These are phyloP conservation scores for Lotus japonicus DNA, from an alignment of 306 rosid genomes.

Conservation along the genomic window DNA sequence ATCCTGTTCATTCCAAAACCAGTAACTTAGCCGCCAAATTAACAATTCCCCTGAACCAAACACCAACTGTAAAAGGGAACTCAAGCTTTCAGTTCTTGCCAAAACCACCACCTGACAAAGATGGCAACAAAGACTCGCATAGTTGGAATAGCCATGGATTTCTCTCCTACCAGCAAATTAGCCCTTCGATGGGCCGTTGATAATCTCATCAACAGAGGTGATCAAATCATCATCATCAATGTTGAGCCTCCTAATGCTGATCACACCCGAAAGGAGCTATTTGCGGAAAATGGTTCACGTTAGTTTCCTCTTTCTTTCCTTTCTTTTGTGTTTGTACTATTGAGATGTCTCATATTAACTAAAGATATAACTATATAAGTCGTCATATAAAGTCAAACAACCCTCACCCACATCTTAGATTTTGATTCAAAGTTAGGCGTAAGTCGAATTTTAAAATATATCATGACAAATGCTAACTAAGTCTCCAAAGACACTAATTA, in stretches of 20 bases:
- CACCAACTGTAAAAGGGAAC: background rate
- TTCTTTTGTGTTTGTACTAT: too few relatives aligned
- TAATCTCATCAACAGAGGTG: constrained; percentile 45
- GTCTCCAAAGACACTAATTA: too few relatives aligned
- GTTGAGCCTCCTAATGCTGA: constrained; percentile 54
- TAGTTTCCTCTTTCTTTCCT: background rate
- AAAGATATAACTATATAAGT: too few relatives aligned
- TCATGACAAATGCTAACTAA: too few relatives aligned
- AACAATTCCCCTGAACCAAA: background rate
- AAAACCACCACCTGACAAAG: background rate
- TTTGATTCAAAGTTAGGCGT: too few relatives aligned
- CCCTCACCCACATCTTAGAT: too few relatives aligned
- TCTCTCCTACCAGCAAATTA: constrained; percentile 59
- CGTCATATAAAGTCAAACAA: too few relatives aligned
- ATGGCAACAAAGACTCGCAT: constrained; percentile 38
- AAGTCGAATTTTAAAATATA: too few relatives aligned
- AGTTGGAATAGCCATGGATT: constrained; percentile 71
- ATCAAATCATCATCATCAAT: constrained; percentile 52
- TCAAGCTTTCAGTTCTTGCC: background rate
- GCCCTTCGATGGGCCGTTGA: constrained; percentile 68
- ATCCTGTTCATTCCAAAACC: background rate
- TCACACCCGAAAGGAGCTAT: constrained; percentile 59
- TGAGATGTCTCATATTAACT: too few relatives aligned
- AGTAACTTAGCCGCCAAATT: background rate
- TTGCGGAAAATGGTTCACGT: constrained; percentile 61